A percentile compares a stretch with the other conserved stretches of the same genome.
Conservation (phyloP, 495 filamentous ascomycete genomes). For the Penicillium egyptiacum region DNA sequence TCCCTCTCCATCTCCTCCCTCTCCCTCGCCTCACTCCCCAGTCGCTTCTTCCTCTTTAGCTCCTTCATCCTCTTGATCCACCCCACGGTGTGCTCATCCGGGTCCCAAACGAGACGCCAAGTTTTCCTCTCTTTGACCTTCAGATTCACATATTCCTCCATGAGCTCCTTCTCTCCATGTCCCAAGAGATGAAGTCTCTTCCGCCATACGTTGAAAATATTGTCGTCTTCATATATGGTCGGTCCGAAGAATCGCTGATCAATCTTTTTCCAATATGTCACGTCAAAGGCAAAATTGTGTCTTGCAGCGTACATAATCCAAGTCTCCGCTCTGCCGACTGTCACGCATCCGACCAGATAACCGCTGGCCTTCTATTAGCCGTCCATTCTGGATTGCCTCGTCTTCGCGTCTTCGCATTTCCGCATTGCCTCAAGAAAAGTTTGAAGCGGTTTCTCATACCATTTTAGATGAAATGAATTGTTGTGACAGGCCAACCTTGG, state of each 20-base stretch:
- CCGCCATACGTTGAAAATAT: constrained; percentile 8
- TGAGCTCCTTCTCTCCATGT: constrained; percentile 7
- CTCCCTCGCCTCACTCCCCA: too few relatives aligned
- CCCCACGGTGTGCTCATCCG: constrained; percentile 17
- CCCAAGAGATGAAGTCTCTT: constrained; percentile 14
- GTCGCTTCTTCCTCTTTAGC: neutral
- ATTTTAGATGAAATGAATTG: too few relatives aligned
- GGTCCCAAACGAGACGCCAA: constrained; percentile 17
- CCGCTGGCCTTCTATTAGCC: too few relatives aligned
- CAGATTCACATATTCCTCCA: constrained; percentile 14
- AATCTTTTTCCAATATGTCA: constrained; percentile 21
- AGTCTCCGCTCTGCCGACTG: too few relatives aligned
- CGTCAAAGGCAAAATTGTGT: constrained; percentile 17
- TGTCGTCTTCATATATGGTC: neutral
- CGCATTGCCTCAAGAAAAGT: too few relatives aligned
- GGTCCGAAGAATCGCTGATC: constrained; percentile 18
- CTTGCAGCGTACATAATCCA: constrained; percentile 9
- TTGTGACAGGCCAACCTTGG: too few relatives aligned
- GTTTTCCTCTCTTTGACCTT: constrained; percentile 19
- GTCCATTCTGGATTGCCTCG: too few relatives aligned
- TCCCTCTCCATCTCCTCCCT: too few relatives aligned
- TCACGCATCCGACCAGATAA: too few relatives aligned
- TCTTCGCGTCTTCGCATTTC: too few relatives aligned
- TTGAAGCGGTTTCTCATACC: too few relatives aligned
- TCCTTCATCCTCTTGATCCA: neutral